Evolutionary conservation across 305 asterid species (phyloP), one percentile per base, ranked within the genome.

Genomic region (Nicotiana rustica): DNA sequence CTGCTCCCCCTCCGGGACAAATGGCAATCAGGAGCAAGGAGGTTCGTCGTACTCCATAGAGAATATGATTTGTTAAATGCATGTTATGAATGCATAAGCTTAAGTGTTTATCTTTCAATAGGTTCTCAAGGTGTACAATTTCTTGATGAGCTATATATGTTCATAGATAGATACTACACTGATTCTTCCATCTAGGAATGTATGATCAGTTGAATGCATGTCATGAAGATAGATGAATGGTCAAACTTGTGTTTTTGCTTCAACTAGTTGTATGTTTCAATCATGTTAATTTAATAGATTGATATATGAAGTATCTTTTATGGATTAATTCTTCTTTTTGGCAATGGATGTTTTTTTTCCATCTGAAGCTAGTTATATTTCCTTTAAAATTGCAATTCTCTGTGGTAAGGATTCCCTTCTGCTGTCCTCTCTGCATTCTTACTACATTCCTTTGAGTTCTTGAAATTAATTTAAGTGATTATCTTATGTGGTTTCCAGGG

Each of bases 1-100:
- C 99, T 82, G 99, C 99, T 81, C 98, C 99, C 17, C 99, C 98
- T 79, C 99, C 99, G 19, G 99, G 99, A 84, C 99, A 95, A 8
- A 95, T 95, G 99, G 98, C 99, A 83, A 95, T 95, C 87, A 91
- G 99, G 88, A 94, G 98, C 88, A 95, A 94, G 90, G 99, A 93
- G 97, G 99, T 95, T 64, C 65, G 90, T 82, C 33, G 49, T 25
- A 36, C 59, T 56, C 49, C 33, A 56, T 80, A 29, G 67, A 52
- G 85, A 17, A 65, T 38, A 61, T 47, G 41, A 38, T 4, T 41
- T 57, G 65, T 52, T 73, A 75, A 7, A 15, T 75, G 17, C 64
- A 29, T 75, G 65, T 49, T 75, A 29, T 29, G 49, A 41, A 41
- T 41, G 49, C 49, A 8, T 10, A 75, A 21, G 47, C 55, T 0